These are phyloP conservation scores for Boletales sp. DNA, from an alignment of 768 basidiomycete genomes.

Conservation along the genomic window DNA sequence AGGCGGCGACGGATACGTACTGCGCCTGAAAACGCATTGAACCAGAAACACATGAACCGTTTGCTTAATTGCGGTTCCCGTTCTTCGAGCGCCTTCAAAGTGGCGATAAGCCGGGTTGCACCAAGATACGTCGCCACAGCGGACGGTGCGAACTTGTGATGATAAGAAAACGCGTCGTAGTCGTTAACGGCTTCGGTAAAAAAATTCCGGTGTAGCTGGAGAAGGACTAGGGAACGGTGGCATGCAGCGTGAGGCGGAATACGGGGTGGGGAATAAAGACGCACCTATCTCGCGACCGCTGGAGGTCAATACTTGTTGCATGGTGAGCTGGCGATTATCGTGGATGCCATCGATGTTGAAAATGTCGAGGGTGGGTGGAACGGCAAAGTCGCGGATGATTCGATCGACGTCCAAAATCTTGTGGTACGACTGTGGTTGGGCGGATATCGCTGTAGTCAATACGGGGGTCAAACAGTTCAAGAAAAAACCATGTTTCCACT, in stretches of 20 bases:
- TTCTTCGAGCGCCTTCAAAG: conserved; percentile 52
- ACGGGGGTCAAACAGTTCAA: conserved; percentile 60
- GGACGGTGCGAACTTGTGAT: conserved; percentile 63
- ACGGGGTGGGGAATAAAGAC: conserved; percentile 19
- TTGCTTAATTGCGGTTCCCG: conserved; percentile 59
- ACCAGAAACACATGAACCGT: conserved; percentile 72
- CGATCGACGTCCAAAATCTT: conserved; percentile 52
- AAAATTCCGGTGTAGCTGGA: conserved; percentile 65
- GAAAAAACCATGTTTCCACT: conserved; percentile 70
- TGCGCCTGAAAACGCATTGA: conserved; percentile 68
- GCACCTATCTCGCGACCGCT: conserved; percentile 63
- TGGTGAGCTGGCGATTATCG: conserved; percentile 50
- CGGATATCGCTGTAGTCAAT: conserved; percentile 53
- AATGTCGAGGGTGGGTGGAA: conserved; percentile 49
- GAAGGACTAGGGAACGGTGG: conserved; percentile 42
- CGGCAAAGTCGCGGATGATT: conserved; percentile 50
- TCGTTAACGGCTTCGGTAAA: conserved; percentile 64
- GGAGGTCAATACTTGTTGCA: conserved; percentile 61
- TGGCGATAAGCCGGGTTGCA: conserved; percentile 54
- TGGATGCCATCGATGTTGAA: conserved; percentile 35
- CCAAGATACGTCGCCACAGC: conserved; percentile 66
- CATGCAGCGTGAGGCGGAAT: conserved; percentile 1
- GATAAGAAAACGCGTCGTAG: conserved; percentile 50
- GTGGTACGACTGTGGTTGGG: conserved; percentile 49
- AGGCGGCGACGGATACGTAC: conserved; percentile 37